Base-by-base conservation (phyloP, 371 early-diverging fungal genomes). In the Mortierella sp. region DNA sequence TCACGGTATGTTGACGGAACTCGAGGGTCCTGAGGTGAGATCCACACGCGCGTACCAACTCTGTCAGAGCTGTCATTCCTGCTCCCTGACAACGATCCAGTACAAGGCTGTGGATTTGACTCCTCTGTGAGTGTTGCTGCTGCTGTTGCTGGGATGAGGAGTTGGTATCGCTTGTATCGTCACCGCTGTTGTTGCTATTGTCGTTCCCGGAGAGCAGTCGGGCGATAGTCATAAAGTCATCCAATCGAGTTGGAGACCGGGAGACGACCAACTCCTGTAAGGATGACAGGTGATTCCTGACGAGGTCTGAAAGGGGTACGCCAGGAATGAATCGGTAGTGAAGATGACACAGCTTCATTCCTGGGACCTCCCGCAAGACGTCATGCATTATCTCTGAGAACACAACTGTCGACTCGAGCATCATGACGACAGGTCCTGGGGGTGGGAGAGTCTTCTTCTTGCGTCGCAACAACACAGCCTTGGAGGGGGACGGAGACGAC, bases 381-480 rank as follows among this genome's bases (percentile, higher is more conserved):
- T 78, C 44, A 4, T 78, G 70, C 55, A 76, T 75, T 3, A 68
- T 55, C 12, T 84, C 81, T 48, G 76, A 41, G 21, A 81, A 76
- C 1, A 35, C 65, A 8, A n/a, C 24, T 0, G 76, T 43, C 4
- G 76, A 10, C 27, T 84, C 81, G 35, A 84, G 68, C 2, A 81
- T 54, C 74, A 84, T 70, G 16, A 84, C 81, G 10, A 76, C 75
- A 8, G 81, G 85, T 21, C 76, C 81, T n/a, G 77, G 74, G 16
- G 71, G 73, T 18, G 70, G 55, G 11, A 68, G 35, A 3, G 74
- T n/a, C 48, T 70, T 76, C 48, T 80, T 84, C 55, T 74, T 74
- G 18, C 80, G 77, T 4, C 84, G 78, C 32, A 70, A 29, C 35
- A 84, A 24, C 3, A 80, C 70, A 18, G 71, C 72, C 49, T 77